A percentile compares a stretch with the other conserved stretches of the same genome.
Conservation (phyloP, 2,329 filamentous ascomycete species). For the Pseudopithomyces chartarum region DNA sequence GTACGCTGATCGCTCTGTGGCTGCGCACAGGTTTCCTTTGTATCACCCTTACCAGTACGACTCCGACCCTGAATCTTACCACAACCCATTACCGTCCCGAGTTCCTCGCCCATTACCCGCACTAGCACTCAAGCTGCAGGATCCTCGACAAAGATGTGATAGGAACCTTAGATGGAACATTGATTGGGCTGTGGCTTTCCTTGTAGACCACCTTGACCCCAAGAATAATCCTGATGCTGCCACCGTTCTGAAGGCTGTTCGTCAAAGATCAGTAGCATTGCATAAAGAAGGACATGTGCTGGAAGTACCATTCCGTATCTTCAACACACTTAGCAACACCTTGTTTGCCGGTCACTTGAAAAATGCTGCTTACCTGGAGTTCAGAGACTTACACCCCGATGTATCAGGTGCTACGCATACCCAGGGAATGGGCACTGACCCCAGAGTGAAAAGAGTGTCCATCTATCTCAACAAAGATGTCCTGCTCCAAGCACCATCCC, state of each 20-base stretch:
- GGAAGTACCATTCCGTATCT: constrained; percentile 41
- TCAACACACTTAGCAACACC: constrained; percentile 42
- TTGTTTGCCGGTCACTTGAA: constrained; percentile 47
- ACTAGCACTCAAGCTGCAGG: constrained; percentile 20
- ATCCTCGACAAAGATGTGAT: constrained; percentile 25
- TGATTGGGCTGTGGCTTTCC: constrained; percentile 49
- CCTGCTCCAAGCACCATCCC: constrained; percentile 30
- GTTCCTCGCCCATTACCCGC: constrained; percentile 7
- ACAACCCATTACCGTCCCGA: constrained; percentile 7
- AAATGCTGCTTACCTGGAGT: constrained; percentile 43
- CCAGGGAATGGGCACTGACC: constrained; percentile 31
- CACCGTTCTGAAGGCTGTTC: constrained; percentile 22
- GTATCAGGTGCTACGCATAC: constrained; percentile 45
- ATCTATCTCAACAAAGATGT: constrained; percentile 38
- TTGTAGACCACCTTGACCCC: constrained; percentile 38
- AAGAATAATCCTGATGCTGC: constrained; percentile 23
- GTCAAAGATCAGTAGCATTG: constrained; percentile 16
- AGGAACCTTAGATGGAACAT: constrained; percentile 46
- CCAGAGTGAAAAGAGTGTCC: constrained; percentile 39
- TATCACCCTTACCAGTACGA: constrained; percentile 21
- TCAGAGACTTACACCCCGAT: constrained; percentile 26
- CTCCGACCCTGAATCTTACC: constrained; percentile 22
- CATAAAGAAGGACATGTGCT: constrained; percentile 19
- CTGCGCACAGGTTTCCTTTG: constrained; percentile 5
- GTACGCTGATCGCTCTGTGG: constrained; percentile 16